phyloP scores from a whole-genome alignment of 371 early-diverging fungal species.

The Mortierella polycephala region DNA sequence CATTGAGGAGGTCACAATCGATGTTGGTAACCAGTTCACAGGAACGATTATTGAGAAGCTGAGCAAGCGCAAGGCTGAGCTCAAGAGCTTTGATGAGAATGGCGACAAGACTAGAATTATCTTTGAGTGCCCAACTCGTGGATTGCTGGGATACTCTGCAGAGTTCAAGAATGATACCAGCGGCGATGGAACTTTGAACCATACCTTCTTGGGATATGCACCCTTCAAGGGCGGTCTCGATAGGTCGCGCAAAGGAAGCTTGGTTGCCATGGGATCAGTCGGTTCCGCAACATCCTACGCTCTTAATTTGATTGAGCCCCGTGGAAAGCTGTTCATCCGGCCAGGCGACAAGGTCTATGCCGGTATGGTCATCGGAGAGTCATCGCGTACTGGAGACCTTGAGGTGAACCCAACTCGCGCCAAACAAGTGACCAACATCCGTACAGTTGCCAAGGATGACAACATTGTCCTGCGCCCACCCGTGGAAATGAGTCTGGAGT shows the following conservation, averaged over 20 bases:
- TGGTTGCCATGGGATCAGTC: slow-evolving; percentile 69
- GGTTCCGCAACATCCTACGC: slow-evolving; percentile 79
- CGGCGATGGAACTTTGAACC: slow-evolving; percentile 75
- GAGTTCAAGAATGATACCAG: slow-evolving; percentile 85
- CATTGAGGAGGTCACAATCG: slow-evolving; percentile 82
- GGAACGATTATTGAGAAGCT: slow-evolving; percentile 84
- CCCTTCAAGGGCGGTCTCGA: slow-evolving; percentile 76
- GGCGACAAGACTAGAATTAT: slow-evolving; percentile 76
- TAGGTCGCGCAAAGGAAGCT: slow-evolving; percentile 73
- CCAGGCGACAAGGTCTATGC: slow-evolving; percentile 79
- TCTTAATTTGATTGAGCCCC: slow-evolving; percentile 73
- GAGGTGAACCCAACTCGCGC: slow-evolving; percentile 85
- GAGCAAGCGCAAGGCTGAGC: slow-evolving; percentile 78
- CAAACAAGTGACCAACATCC: slow-evolving; percentile 79
- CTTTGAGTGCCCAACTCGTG: slow-evolving; percentile 82
- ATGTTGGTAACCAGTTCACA: slow-evolving; percentile 71
- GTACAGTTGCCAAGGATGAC: slow-evolving; percentile 81
- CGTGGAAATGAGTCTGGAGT: slow-evolving; percentile 73
- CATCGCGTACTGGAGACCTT: slow-evolving; percentile 71
- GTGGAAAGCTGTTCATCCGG: slow-evolving; percentile 79
- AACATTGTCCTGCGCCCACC: slow-evolving; percentile 73
- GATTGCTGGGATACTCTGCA: slow-evolving; percentile 78
- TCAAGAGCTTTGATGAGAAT: slow-evolving; percentile 73
- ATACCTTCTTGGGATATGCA: slow-evolving; percentile 72
- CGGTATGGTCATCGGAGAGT: slow-evolving; percentile 87